Evolutionary conservation across 768 basidiomycete species (phyloP), one percentile per base, ranked within the genome.

Genomic region (Lyophyllum semitale): DNA sequence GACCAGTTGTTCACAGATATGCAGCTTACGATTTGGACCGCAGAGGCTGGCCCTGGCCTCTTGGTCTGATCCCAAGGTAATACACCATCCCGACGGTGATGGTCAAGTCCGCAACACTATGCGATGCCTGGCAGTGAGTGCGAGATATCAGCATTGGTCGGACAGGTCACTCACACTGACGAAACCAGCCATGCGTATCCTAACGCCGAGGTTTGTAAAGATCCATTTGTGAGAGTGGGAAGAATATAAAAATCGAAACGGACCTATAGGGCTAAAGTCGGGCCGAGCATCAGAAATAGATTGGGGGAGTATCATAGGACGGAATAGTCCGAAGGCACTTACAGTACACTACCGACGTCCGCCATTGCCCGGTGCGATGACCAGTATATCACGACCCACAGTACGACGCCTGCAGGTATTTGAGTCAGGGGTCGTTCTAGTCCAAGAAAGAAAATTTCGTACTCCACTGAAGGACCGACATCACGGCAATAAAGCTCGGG

Each of bases 311-410:
- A n/a, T n/a, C n/a, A n/a, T n/a, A 30, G 29, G 29, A 30, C 5
- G 6, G 29, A 11, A 30, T 30, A 30, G 29, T 11, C 29, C 29
- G 29, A n/a, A n/a, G n/a, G 5, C 11, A 51, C 50, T 42, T 13
- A 51, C 50, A 51, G 25, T 1, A 51, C 50, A 43, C 50, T 40
- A 12, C 50, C 50, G 18, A 51, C 50, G 22, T 42, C 50, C 8
- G 40, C 29, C 17, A 51, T n/a, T 2, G 18, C 3, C 4, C 50
- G 29, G 29, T 51, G 50, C 27, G 27, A 2, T 7, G 50, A 51
- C 50, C 50, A 51, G 22, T 51, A 51, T 2, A 43, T 27, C 27
- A 51, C 50, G 8, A 51, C 50, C 50, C 50, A 51, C 12, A 51
- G 12, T 1, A 51, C 41, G 17, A 51, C 40, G 29, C 29, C 29